These are phyloP conservation scores for Talaromyces nanjingensis DNA, from an alignment of 495 filamentous ascomycete species.

Conservation along the genomic window DNA sequence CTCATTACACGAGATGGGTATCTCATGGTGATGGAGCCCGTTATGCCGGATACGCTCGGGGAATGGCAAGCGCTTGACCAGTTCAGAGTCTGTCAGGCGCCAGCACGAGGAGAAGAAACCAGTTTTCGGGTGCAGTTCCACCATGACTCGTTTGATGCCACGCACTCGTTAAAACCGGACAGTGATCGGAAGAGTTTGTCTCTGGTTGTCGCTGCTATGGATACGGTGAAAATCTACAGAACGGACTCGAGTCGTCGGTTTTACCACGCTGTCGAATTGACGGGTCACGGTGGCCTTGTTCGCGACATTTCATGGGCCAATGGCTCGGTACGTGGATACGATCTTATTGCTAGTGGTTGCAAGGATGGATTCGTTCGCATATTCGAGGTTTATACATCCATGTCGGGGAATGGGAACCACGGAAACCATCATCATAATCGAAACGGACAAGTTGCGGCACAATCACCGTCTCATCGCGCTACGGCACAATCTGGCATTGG, in stretches of 20 bases:
- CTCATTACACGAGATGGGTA: slow-evolving; percentile 74
- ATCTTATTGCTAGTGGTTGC: slow-evolving; percentile 85
- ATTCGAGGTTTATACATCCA: slow-evolving; percentile 63
- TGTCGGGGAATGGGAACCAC: slow-evolving; percentile 22
- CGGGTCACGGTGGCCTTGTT: slow-evolving; percentile 66
- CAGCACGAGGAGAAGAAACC: slow-evolving; percentile 70
- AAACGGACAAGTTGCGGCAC: slow-evolving; percentile 23
- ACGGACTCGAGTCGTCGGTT: slow-evolving; percentile 62
- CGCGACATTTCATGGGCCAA: slow-evolving; percentile 90
- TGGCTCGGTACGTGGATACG: slow-evolving; percentile 76
- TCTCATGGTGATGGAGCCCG: slow-evolving; percentile 76
- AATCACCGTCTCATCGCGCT: slow-evolving; percentile 29
- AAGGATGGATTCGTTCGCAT: slow-evolving; percentile 86
- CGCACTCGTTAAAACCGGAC: slow-evolving; percentile 65
- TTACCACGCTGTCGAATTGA: slow-evolving; percentile 70
- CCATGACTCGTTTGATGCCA: slow-evolving; percentile 72
- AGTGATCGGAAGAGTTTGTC: slow-evolving; percentile 66
- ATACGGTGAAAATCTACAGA: slow-evolving; percentile 71
- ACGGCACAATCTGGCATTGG: slow-evolving; percentile 44
- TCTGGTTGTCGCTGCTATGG: slow-evolving; percentile 78
- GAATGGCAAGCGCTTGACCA: slow-evolving; percentile 70
- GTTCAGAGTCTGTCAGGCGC: slow-evolving; percentile 54
- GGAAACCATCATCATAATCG: slow-evolving; percentile 15
- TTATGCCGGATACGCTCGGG: slow-evolving; percentile 71
- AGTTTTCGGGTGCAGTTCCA: slow-evolving; percentile 81